Evolutionary conservation across 2,329 filamentous ascomycete species (phyloP).

Genomic region (Chaetomium strumarium): DNA sequence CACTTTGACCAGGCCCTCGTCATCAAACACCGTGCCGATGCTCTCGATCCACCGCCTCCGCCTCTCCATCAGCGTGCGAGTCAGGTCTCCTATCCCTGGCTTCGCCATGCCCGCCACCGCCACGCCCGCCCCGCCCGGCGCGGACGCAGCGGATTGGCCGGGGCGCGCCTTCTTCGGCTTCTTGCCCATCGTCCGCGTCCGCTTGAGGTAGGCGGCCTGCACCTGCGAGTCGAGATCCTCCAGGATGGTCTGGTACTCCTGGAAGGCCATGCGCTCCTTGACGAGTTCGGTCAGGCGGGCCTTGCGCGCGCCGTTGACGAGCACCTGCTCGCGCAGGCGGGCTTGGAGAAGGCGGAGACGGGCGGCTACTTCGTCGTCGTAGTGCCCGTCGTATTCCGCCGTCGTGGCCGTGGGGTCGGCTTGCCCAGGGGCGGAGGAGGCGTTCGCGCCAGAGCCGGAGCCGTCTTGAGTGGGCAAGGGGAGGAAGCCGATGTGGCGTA

Average conservation of each 20-base stretch:
- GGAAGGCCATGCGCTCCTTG: constrained; percentile 87
- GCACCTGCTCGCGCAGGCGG: constrained; percentile 74
- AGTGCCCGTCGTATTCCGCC: constrained; percentile 81
- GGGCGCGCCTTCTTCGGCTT: constrained; percentile 83
- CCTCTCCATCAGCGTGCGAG: constrained; percentile 87
- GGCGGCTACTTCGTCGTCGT: constrained; percentile 89
- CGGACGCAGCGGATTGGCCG: constrained; percentile 44
- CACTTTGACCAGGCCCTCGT: constrained; percentile 68
- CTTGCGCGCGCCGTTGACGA: constrained; percentile 88
- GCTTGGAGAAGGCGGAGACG: constrained; percentile 80
- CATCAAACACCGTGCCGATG: constrained; percentile 85
- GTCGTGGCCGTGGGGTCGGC: constrained; percentile 24
- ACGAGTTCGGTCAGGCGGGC: constrained; percentile 79
- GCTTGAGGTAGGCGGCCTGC: constrained; percentile 90
- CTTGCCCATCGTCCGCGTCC: constrained; percentile 89
- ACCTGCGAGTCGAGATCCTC: constrained; percentile 95
- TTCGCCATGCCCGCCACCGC: constrained; percentile 56
- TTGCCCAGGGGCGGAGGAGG: background rate
- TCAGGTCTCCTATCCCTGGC: constrained; percentile 84
- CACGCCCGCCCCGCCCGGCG: constrained; percentile 28
- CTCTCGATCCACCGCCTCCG: constrained; percentile 83
- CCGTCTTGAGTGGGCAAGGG: constrained; percentile 37
- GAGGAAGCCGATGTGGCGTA: constrained; percentile 85
- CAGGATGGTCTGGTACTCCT: constrained; percentile 94
- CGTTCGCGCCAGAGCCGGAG: background rate